Evolutionary conservation across 108 stramenopile species (phyloP).

Genomic region (Skeletonema menzelii): DNA sequence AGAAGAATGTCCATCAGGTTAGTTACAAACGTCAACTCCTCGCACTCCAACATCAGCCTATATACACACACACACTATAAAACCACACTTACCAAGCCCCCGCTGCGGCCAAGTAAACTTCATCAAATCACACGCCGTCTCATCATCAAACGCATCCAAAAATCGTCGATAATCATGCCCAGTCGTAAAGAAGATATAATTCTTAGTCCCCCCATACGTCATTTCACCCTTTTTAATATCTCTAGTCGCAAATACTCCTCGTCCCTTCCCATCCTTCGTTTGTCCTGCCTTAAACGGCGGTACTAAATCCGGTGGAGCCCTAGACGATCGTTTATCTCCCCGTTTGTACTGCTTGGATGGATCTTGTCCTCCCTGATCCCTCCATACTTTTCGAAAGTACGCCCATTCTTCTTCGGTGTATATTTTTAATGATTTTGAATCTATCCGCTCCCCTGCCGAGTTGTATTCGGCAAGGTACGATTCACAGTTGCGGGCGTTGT

Average conservation of each 20-base stretch:
- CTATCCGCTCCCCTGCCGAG: not conserved
- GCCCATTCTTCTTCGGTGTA: not conserved
- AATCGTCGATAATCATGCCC: not conserved
- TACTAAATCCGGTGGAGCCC: not conserved
- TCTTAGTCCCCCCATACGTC: not conserved
- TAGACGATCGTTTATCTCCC: not conserved
- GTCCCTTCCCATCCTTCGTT: not conserved
- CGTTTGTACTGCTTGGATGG: not conserved
- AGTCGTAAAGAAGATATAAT: not conserved
- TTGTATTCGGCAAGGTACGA: not conserved
- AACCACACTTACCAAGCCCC: not conserved
- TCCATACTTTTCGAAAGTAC: not conserved
- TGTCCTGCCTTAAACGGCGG: not conserved
- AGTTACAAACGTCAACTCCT: not conserved
- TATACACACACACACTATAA: no score
- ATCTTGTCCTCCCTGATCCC: not conserved
- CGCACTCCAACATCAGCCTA: no score
- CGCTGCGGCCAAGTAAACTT: not conserved
- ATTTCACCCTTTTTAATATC: slow-evolving; percentile 1
- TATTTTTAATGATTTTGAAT: not conserved
- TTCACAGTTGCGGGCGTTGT: not conserved
- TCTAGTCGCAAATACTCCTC: not conserved
- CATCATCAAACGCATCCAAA: not conserved
- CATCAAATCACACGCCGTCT: not conserved
- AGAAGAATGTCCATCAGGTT: not conserved